Evolutionary conservation across 1,139 yeast species (phyloP).

Genomic region (Candida glucosophila): DNA sequence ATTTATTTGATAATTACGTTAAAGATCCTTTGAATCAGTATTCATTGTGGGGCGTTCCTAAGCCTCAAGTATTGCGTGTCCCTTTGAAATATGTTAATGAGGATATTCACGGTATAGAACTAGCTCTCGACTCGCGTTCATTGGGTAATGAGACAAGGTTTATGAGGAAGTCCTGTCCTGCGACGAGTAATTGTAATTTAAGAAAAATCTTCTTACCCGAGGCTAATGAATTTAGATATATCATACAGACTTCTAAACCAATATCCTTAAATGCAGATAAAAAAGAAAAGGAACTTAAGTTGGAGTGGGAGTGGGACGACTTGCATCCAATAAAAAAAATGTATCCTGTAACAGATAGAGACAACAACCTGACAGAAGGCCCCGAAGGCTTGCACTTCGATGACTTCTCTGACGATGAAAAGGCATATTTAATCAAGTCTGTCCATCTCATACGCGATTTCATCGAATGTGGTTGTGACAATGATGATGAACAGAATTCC

Average conservation of each 20-base stretch:
- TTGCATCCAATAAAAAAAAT: conserved; percentile 64
- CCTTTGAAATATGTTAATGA: conserved; percentile 19
- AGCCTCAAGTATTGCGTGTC: conserved; percentile 57
- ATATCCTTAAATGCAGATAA: conserved; percentile 26
- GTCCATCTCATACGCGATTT: conserved; percentile 49
- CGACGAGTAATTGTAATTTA: conserved; percentile 61
- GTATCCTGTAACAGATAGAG: conserved; percentile 33
- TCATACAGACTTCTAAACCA: conserved; percentile 49
- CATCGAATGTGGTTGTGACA: conserved; percentile 65
- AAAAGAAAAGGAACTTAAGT: conserved; percentile 58
- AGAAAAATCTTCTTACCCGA: conserved; percentile 44
- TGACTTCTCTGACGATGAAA: conserved; percentile 39
- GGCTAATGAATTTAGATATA: conserved; percentile 39
- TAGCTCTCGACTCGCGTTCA: conserved; percentile 71
- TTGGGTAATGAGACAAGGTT: conserved; percentile 74
- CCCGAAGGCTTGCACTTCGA: conserved; percentile 37
- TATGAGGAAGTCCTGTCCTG: conserved; percentile 61
- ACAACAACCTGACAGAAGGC: conserved; percentile 4
- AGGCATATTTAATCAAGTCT: conserved; percentile 47
- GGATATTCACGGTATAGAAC: conserved; percentile 21
- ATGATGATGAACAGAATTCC: conserved; percentile 29
- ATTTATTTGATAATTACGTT: conserved; percentile 53
- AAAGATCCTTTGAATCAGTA: conserved; percentile 69
- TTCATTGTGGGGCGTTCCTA: conserved; percentile 72
- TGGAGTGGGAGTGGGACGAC: conserved; percentile 86